Conservation (phyloP, 2,329 filamentous ascomycete genomes). For the Didymella segeticola region DNA sequence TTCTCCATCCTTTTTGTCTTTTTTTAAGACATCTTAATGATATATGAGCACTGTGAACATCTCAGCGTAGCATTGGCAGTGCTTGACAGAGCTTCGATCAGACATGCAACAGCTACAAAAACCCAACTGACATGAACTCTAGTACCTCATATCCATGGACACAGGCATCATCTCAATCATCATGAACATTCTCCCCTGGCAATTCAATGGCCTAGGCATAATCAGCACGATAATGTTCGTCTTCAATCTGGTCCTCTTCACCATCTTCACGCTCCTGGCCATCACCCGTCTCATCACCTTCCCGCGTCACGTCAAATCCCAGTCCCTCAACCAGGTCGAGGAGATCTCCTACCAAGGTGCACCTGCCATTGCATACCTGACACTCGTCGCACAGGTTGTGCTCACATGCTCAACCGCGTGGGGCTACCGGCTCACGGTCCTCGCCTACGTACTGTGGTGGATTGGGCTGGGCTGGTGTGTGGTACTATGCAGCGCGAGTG, state of each 20-base stretch:
- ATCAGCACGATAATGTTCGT: conserved; percentile 25
- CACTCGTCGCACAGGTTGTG: conserved; percentile 70
- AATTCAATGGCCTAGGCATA: conserved; percentile 56
- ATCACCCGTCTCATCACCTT: conserved; percentile 14
- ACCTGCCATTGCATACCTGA: conserved; percentile 64
- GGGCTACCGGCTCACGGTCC: conserved; percentile 69
- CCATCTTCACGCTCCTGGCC: conserved; percentile 16
- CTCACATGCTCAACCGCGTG: conserved; percentile 67
- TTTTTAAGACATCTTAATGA: background rate
- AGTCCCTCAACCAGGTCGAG: conserved; percentile 67
- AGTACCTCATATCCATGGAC: conserved; percentile 55
- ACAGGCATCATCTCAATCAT: conserved; percentile 66
- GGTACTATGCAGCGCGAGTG: conserved; percentile 17
- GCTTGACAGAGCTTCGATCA: conserved; percentile 1
- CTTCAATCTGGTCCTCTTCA: conserved; percentile 26
- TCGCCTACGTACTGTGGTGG: conserved; percentile 32
- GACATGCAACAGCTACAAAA: background rate
- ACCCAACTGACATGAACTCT: conserved; percentile 4
- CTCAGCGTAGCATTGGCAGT: conserved; percentile 1
- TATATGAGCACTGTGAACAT: background rate
- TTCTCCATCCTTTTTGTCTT: background rate
- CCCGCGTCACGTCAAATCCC: conserved; percentile 11
- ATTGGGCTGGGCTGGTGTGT: conserved; percentile 31
- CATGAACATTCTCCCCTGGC: conserved; percentile 65
- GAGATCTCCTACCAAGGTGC: conserved; percentile 68